phyloP scores from a whole-genome alignment of 2,329 filamentous ascomycete species.

The Periconia digitata region DNA sequence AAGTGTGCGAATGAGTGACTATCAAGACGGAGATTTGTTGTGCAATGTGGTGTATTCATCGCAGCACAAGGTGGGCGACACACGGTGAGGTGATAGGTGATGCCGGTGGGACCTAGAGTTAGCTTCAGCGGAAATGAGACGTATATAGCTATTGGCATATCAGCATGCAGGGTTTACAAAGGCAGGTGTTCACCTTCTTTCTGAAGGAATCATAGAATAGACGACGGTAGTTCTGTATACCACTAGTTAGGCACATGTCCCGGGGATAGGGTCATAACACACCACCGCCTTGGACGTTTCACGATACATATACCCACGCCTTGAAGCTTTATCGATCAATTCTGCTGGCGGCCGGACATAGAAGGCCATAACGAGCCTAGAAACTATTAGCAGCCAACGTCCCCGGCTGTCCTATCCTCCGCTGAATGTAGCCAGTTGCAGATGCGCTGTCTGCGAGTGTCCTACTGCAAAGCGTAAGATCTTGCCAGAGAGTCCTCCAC shows the following conservation, averaged over 20 bases:
- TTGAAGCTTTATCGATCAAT: conserved; percentile 7
- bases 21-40: too few species aligned
- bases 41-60: too few species aligned
- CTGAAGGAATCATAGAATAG: background rate
- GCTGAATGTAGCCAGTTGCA: background rate
- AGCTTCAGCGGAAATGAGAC: too few species aligned
- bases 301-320: conserved; percentile 8
- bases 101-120: too few species aligned
- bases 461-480: conserved; percentile 20
- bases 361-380: conserved; percentile 6
- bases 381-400: conserved; percentile 12
- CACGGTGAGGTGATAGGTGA: too few species aligned
- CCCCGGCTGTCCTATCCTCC: conserved; percentile 1
- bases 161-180: background rate
- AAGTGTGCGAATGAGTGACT: too few species aligned
- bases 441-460: conserved; percentile 2
- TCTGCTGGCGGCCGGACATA: conserved; percentile 6
- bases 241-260: background rate
- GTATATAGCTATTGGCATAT: background rate
- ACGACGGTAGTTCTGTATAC: background rate
- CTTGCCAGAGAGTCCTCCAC: conserved; percentile 17
- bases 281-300: conserved; percentile 5
- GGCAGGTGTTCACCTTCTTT: background rate
- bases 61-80: too few species aligned
- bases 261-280: conserved; percentile 1